Percentiles rank a stretch among this genome's conserved stretches.
These are phyloP conservation scores for Xylaria cubensis DNA, from an alignment of 495 filamentous ascomycete genomes.

Conservation along the genomic window DNA sequence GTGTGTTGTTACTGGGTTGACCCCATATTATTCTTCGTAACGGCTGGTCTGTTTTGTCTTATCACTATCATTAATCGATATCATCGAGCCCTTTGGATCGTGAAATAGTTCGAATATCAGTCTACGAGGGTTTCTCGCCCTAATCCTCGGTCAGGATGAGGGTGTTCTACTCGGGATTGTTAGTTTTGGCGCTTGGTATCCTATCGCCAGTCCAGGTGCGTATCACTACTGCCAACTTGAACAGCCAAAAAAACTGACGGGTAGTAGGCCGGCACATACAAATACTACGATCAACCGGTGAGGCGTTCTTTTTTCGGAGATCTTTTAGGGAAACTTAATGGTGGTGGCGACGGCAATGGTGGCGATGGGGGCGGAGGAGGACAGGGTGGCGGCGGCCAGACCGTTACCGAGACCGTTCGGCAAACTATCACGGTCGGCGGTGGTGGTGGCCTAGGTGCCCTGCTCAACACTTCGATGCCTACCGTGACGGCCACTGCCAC, in stretches of 20 bases:
- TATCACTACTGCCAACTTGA: not conserved
- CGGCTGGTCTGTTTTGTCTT: constrained; percentile 46
- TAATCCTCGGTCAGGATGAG: constrained; percentile 47
- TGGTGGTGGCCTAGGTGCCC: constrained; percentile 17
- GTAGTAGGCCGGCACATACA: constrained; percentile 45
- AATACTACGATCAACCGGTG: constrained; percentile 37
- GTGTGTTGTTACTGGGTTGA: constrained; percentile 37
- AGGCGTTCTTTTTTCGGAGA: constrained; percentile 37
- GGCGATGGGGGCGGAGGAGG: constrained; percentile 23
- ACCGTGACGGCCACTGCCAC: constrained; percentile 48
- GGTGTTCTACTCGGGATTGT: constrained; percentile 35
- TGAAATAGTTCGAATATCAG: constrained; percentile 24
- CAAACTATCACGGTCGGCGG: constrained; percentile 39
- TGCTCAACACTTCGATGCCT: constrained; percentile 37
- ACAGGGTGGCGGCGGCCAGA: constrained; percentile 27
- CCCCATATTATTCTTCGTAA: constrained; percentile 38
- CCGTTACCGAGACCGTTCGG: constrained; percentile 50
- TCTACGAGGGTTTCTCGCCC: constrained; percentile 30
- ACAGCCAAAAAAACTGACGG: constrained; percentile 22
- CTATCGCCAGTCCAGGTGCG: constrained; percentile 51
- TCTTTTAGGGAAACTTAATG: constrained; percentile 35
- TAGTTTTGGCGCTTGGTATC: constrained; percentile 45
- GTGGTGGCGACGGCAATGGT: constrained; percentile 19
- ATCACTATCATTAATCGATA: constrained; percentile 27
- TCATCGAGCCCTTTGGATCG: not conserved